A percentile compares a stretch with the other conserved stretches of the same genome.
Conservation (phyloP, 2,329 filamentous ascomycete species). For the Neophaeococcomyces aloes region DNA sequence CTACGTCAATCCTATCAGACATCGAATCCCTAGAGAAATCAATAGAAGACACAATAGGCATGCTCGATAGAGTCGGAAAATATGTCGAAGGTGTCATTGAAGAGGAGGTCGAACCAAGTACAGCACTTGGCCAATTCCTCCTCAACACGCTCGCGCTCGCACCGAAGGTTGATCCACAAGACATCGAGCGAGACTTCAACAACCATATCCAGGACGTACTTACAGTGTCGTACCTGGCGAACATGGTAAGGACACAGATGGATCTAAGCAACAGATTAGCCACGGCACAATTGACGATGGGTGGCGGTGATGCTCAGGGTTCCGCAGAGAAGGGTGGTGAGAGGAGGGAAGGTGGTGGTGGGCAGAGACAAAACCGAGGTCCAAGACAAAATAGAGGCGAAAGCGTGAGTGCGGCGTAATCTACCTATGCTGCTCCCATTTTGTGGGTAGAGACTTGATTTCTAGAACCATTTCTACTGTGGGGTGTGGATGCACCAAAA, state of each 20-base stretch:
- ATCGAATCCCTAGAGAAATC: conserved; percentile 80
- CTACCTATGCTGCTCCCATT: too few species aligned
- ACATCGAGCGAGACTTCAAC: conserved; percentile 98
- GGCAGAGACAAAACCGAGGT: conserved; percentile 34
- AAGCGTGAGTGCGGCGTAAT: conserved; percentile 19
- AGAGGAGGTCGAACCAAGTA: conserved; percentile 88
- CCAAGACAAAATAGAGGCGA: conserved; percentile 23
- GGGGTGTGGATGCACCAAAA: conserved; percentile 1
- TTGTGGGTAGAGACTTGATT: too few species aligned
- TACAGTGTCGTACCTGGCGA: conserved; percentile 94
- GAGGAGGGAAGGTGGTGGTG: conserved; percentile 25
- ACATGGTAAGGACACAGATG: conserved; percentile 98
- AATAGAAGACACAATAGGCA: conserved; percentile 74
- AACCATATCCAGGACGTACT: conserved; percentile 99
- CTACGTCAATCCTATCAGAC: conserved; percentile 67
- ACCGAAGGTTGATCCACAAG: conserved; percentile 81
- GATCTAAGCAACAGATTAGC: conserved; percentile 92
- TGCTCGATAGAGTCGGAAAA: conserved; percentile 81
- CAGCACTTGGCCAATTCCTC: conserved; percentile 85
- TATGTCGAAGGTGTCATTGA: conserved; percentile 88
- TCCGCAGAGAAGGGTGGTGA: conserved; percentile 27
- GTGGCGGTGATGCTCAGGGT: conserved; percentile 34
- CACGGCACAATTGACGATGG: conserved; percentile 57
- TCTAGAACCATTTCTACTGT: too few species aligned
- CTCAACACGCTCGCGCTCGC: conserved; percentile 87